phyloP scores from a whole-genome alignment of 2,329 filamentous ascomycete genomes.

The Camptophora hylomeconis region DNA sequence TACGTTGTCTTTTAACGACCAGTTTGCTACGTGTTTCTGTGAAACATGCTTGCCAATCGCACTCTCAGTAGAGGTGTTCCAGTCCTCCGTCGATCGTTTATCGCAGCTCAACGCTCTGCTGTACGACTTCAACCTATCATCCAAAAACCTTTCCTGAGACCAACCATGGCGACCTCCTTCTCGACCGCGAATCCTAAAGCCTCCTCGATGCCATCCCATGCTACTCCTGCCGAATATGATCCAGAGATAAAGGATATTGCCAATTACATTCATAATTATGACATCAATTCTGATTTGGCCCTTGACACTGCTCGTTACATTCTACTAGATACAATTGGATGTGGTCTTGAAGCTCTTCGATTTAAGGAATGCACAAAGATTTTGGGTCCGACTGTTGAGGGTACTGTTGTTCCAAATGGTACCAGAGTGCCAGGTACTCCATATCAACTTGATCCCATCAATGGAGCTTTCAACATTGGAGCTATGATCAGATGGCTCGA shows the following conservation, averaged over 20 bases:
- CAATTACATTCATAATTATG: conserved; percentile 82
- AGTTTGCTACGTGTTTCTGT: too few species aligned
- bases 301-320: conserved; percentile 95
- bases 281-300: conserved; percentile 81
- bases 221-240: conserved; percentile 53
- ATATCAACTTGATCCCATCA: conserved; percentile 89
- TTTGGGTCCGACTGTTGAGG: conserved; percentile 79
- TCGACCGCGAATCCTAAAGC: conserved; percentile 31
- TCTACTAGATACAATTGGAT: conserved; percentile 92
- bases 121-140: conserved; percentile 4
- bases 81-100: too few species aligned
- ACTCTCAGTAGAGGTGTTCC: too few species aligned
- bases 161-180: conserved; percentile 20
- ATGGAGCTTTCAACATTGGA: conserved; percentile 96
- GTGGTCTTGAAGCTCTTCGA: conserved; percentile 84
- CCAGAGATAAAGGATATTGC: conserved; percentile 93
- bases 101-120: too few species aligned
- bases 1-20: too few species aligned
- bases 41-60: too few species aligned
- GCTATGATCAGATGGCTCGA: conserved; percentile 98
- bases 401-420: conserved; percentile 83
- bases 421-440: conserved; percentile 81
- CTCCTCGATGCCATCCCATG: conserved; percentile 24
- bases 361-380: conserved; percentile 96
- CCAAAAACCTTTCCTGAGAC: conserved; percentile 3